Conservation (phyloP, 139 green algal species). For the Chlamydomonas sp. region DNA sequence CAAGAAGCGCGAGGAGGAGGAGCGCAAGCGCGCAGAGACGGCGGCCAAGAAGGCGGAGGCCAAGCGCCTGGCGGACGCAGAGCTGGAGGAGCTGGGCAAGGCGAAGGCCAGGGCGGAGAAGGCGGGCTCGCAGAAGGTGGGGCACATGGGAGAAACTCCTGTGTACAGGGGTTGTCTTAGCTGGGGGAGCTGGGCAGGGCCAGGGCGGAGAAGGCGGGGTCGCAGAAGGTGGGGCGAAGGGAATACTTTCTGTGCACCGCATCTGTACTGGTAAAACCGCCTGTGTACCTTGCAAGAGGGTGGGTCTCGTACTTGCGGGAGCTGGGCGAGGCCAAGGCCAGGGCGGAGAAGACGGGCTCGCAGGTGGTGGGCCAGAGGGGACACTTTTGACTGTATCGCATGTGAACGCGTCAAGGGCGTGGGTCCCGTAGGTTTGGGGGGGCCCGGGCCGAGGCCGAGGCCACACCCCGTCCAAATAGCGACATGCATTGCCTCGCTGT, state of each 20-base stretch:
- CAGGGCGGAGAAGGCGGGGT: no score
- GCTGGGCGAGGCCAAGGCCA: not conserved
- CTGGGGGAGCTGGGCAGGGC: not conserved
- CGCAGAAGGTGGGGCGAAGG: no score
- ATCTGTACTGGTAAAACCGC: no score
- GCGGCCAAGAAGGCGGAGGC: constrained; percentile 67
- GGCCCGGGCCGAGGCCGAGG: no score
- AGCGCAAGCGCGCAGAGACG: constrained; percentile 61
- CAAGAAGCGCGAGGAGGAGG: constrained; percentile 72
- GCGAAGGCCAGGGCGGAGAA: constrained; percentile 58
- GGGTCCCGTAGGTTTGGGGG: no score
- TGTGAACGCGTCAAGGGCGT: not conserved
- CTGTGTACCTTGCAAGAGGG: not conserved
- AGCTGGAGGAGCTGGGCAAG: constrained; percentile 64
- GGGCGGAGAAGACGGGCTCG: not conserved
- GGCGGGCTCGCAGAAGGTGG: constrained; percentile 33
- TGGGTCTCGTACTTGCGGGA: not conserved
- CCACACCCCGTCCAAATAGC: no score
- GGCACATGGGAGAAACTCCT: not conserved
- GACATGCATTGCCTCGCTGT: no score
- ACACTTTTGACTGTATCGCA: not conserved
- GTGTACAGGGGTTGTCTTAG: not conserved
- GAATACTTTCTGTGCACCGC: no score
- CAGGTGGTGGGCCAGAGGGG: not conserved
- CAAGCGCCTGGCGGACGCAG: constrained; percentile 69